A percentile compares a stretch with the other conserved stretches of the same genome.
phyloP scores from a whole-genome alignment of 2,329 filamentous ascomycete genomes.

The Venturia oleaginea region DNA sequence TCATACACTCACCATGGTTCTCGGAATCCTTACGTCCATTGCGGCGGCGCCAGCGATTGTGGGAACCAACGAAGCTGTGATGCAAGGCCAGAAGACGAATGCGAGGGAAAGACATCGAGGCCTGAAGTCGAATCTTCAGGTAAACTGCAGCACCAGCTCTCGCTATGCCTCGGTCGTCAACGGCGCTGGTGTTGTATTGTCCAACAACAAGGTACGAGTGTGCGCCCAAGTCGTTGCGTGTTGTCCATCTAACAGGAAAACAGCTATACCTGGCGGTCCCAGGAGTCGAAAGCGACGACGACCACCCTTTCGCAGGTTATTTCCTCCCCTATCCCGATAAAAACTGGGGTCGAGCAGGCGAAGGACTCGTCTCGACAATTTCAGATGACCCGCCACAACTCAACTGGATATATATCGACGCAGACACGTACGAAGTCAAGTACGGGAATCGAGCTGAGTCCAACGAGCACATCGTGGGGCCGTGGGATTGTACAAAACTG shows the following conservation, averaged over 20 bases:
- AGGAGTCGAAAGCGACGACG: conserved; percentile 12
- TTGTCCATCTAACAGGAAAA: not conserved
- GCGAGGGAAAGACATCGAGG: conserved; percentile 25
- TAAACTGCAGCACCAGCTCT: conserved; percentile 20
- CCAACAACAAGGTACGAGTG: conserved; percentile 18
- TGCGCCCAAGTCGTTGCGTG: not conserved
- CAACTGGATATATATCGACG: conserved; percentile 19
- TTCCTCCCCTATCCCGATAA: conserved; percentile 17
- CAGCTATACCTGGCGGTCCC: not conserved
- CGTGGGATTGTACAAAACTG: conserved; percentile 19
- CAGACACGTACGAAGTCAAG: conserved; percentile 18
- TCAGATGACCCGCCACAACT: conserved; percentile 16
- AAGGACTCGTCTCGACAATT: conserved; percentile 20
- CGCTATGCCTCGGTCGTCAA: conserved; percentile 22
- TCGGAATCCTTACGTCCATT: conserved; percentile 24
- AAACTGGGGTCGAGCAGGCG: conserved; percentile 17
- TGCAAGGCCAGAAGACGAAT: conserved; percentile 24
- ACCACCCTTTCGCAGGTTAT: conserved; percentile 17
- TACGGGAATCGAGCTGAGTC: conserved; percentile 19
- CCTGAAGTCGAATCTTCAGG: conserved; percentile 23
- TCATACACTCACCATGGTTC: conserved; percentile 19
- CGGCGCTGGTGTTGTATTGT: conserved; percentile 22
- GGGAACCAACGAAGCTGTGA: conserved; percentile 27
- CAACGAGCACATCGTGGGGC: conserved; percentile 16
- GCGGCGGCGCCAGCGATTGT: conserved; percentile 26